phyloP scores from a whole-genome alignment of 768 basidiomycete genomes.

The Russula vinacea region DNA sequence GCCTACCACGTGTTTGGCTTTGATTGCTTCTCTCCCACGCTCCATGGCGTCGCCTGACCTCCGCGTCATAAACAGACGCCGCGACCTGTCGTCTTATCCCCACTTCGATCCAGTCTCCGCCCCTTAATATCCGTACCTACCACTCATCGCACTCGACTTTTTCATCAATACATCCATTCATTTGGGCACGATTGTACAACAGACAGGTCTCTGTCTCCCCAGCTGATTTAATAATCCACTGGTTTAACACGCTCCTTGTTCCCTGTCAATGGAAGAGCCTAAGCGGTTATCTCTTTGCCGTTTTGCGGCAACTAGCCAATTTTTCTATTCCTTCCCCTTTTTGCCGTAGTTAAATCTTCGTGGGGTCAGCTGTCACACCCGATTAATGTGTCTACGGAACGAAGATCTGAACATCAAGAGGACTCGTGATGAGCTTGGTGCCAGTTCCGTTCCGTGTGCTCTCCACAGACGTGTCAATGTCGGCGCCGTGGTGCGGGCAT shows the following conservation, averaged over 20 bases:
- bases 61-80: constrained; percentile 16
- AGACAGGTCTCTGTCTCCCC: background rate
- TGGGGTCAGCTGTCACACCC: background rate
- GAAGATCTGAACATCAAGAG: background rate
- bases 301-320: background rate
- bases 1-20: constrained; percentile 29
- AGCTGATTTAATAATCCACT: background rate
- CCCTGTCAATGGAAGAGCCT: background rate
- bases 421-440: background rate
- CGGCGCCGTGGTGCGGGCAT: background rate
- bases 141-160: background rate
- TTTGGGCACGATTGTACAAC: background rate
- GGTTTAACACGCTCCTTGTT: background rate
- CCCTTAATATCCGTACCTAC: constrained; percentile 20
- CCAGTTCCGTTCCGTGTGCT: background rate
- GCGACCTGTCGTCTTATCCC: constrained; percentile 13
- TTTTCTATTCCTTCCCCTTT: background rate
- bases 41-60: constrained; percentile 17
- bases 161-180: background rate
- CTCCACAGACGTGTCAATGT: background rate
- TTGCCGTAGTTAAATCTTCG: background rate
- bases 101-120: constrained; percentile 13
- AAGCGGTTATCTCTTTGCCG: background rate
- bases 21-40: constrained; percentile 30
- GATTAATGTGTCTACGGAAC: background rate